Percentiles rank a stretch among this genome's conserved stretches.
Evolutionary conservation across 2,329 filamentous ascomycete species (phyloP).

Genomic region (Cladosporium sp.): DNA sequence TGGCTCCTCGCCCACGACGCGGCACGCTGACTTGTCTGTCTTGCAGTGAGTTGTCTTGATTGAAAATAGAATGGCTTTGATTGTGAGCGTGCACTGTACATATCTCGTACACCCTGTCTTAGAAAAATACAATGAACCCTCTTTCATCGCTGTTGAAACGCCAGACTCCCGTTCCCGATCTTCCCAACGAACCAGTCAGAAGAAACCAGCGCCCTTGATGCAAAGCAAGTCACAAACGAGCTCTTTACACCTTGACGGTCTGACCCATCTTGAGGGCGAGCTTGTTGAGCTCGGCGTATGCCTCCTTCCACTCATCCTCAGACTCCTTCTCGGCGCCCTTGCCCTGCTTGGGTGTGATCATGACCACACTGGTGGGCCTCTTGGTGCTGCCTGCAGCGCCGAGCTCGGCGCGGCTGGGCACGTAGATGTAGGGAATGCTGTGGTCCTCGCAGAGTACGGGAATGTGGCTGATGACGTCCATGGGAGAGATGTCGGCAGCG

Average conservation of each 20-base stretch:
- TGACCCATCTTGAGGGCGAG: slow-evolving; percentile 56
- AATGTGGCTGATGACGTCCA: slow-evolving; percentile 98
- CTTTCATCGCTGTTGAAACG: slow-evolving; percentile 12
- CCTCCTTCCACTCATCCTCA: slow-evolving; percentile 53
- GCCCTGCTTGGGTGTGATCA: slow-evolving; percentile 58
- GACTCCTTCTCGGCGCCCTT: slow-evolving; percentile 49
- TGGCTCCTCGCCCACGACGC: not conserved
- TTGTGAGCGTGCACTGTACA: slow-evolving; percentile 13
- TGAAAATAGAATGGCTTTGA: slow-evolving; percentile 11
- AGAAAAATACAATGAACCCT: slow-evolving; percentile 5
- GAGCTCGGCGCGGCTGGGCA: slow-evolving; percentile 86
- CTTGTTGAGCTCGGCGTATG: slow-evolving; percentile 57
- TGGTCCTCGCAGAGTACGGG: slow-evolving; percentile 98
- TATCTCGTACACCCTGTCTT: slow-evolving; percentile 15
- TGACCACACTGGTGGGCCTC: slow-evolving; percentile 92
- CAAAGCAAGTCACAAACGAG: not conserved
- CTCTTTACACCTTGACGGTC: slow-evolving; percentile 48
- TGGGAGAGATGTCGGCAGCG: slow-evolving; percentile 94
- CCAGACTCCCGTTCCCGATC: slow-evolving; percentile 11
- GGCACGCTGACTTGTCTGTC: not conserved
- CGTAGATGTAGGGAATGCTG: slow-evolving; percentile 94
- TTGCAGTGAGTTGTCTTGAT: not conserved
- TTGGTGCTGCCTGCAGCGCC: slow-evolving; percentile 93
- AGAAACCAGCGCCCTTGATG: slow-evolving; percentile 1
- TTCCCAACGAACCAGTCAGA: slow-evolving; percentile 6